Percentiles rank a stretch among this genome's conserved stretches.
Conservation (phyloP, 2,329 filamentous ascomycete species). For the Ilyonectria robusta region DNA sequence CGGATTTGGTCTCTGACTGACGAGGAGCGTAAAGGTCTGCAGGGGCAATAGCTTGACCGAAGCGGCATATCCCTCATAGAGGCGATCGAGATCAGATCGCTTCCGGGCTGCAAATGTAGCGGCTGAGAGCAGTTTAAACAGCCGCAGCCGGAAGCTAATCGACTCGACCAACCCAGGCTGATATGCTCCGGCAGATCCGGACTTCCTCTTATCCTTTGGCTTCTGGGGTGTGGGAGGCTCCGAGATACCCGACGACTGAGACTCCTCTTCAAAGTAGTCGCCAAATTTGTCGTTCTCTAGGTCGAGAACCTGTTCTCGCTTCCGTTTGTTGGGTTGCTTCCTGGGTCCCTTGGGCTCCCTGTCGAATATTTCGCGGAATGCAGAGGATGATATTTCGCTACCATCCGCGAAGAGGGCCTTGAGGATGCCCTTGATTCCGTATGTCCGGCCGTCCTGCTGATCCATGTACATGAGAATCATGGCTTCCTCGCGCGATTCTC, state of each 20-base stretch:
- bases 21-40: constrained; percentile 69
- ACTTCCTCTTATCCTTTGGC: constrained; percentile 44
- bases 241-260: constrained; percentile 62
- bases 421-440: constrained; percentile 68
- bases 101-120: constrained; percentile 62
- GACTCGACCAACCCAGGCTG: constrained; percentile 63
- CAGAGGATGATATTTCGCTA: constrained; percentile 62
- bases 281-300: constrained; percentile 73
- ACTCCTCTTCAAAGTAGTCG: constrained; percentile 73
- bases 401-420: constrained; percentile 79
- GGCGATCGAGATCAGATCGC: constrained; percentile 61
- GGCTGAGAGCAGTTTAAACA: constrained; percentile 71
- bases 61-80: constrained; percentile 72
- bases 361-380: constrained; percentile 77
- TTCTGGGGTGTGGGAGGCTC: constrained; percentile 63
- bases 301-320: constrained; percentile 64
- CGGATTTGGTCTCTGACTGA: constrained; percentile 53
- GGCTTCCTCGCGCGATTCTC: constrained; percentile 62
- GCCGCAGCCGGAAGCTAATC: constrained; percentile 72
- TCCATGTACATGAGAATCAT: constrained; percentile 74
- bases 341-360: constrained; percentile 67
- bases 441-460: constrained; percentile 60
- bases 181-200: constrained; percentile 39
- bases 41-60: constrained; percentile 72
- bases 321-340: constrained; percentile 63